Percentiles rank a stretch among this genome's conserved stretches.
phyloP scores from a whole-genome alignment of 1,284 basidiomycete genomes.

The Marasmius oreades region DNA sequence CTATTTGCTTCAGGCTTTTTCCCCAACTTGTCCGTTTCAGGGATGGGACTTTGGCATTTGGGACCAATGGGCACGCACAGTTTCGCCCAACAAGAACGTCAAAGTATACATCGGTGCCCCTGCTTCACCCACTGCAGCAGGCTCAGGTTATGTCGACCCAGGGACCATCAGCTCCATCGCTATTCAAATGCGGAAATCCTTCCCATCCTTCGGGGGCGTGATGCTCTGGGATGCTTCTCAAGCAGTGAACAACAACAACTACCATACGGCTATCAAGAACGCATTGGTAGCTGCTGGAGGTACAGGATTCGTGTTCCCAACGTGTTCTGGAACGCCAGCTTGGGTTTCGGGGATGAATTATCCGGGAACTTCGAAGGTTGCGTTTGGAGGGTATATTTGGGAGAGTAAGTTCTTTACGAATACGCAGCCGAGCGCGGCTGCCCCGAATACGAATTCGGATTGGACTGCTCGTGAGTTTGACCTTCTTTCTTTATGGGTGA shows the following conservation, averaged over 20 bases:
- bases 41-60: conserved; percentile 54
- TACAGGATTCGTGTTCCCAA: conserved; percentile 62
- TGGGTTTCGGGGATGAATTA: conserved; percentile 50
- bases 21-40: conserved; percentile 22
- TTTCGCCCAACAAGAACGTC: conserved; percentile 54
- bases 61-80: conserved; percentile 57
- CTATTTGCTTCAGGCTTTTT: neutral
- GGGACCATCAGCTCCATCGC: conserved; percentile 47
- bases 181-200: conserved; percentile 52
- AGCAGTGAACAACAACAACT: conserved; percentile 51
- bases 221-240: conserved; percentile 56
- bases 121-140: conserved; percentile 53
- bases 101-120: conserved; percentile 62
- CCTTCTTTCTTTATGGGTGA: neutral
- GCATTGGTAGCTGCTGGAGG: conserved; percentile 57
- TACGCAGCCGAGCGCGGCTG: conserved; percentile 42
- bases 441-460: conserved; percentile 48
- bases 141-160: conserved; percentile 50
- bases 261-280: conserved; percentile 59
- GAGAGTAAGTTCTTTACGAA: conserved; percentile 62
- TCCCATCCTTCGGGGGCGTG: conserved; percentile 69
- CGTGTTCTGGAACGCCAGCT: conserved; percentile 49
- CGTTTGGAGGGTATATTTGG: conserved; percentile 57
- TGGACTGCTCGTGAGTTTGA: conserved; percentile 60
- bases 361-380: conserved; percentile 47